Conservation (phyloP, 2,329 filamentous ascomycete genomes). For the Nemania abortiva region DNA sequence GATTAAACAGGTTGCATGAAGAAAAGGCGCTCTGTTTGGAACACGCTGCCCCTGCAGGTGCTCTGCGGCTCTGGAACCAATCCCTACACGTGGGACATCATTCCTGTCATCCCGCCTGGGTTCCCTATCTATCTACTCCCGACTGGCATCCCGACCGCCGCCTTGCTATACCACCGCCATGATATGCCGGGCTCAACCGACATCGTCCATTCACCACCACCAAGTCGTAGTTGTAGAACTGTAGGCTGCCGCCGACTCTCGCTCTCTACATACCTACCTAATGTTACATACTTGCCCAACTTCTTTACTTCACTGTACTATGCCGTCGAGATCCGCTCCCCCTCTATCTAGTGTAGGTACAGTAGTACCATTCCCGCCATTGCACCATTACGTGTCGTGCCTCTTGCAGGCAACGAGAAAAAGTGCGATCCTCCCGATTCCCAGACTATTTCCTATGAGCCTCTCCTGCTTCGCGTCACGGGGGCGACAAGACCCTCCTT, state of each 20-base stretch:
- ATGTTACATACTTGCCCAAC: neutral
- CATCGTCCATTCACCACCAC: neutral
- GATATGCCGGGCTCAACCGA: neutral
- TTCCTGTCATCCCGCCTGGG: slow-evolving; percentile 11
- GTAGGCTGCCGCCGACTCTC: neutral
- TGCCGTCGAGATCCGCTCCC: neutral
- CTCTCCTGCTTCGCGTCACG: slow-evolving; percentile 1
- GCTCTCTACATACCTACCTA: neutral
- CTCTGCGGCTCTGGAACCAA: slow-evolving; percentile 36
- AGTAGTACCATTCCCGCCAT: neutral
- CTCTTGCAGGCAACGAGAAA: neutral
- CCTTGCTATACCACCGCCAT: neutral
- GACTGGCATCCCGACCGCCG: neutral
- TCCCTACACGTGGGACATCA: slow-evolving; percentile 19
- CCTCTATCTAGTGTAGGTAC: neutral
- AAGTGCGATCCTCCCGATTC: neutral
- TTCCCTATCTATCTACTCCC: neutral
- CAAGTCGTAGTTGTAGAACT: neutral
- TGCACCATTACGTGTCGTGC: slow-evolving; percentile 14
- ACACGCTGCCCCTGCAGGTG: slow-evolving; percentile 31
- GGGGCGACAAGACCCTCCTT: neutral
- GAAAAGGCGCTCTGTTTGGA: neutral
- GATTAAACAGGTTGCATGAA: slow-evolving; percentile 24
- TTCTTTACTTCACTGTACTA: neutral
- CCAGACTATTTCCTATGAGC: neutral